These are phyloP conservation scores for Aeminium ludgeri DNA, from an alignment of 495 filamentous ascomycete genomes.

Conservation along the genomic window DNA sequence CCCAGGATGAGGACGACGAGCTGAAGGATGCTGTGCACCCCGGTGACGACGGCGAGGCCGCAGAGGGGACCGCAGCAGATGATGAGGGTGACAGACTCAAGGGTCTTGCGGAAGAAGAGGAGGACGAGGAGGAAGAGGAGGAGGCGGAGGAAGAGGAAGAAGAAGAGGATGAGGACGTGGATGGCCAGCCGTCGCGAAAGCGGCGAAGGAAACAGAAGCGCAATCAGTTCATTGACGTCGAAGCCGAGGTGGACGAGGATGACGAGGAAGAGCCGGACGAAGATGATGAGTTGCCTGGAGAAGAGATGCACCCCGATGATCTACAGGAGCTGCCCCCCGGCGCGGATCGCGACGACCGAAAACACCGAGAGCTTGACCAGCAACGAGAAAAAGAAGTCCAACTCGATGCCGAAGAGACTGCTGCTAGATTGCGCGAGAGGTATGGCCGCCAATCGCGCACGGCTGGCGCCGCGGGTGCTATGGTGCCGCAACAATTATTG, in stretches of 20 bases:
- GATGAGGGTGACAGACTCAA: constrained; percentile 33
- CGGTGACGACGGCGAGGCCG: constrained; percentile 17
- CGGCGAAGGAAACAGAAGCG: constrained; percentile 50
- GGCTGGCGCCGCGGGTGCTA: constrained; percentile 40
- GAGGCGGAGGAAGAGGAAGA: constrained; percentile 23
- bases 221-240: constrained; percentile 80
- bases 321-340: constrained; percentile 62
- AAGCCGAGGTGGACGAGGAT: constrained; percentile 85
- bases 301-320: constrained; percentile 80
- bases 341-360: constrained; percentile 70
- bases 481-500: constrained; percentile 74
- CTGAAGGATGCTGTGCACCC: constrained; percentile 4
- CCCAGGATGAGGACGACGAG: constrained; percentile 30
- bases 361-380: constrained; percentile 87
- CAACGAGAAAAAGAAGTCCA: constrained; percentile 68
- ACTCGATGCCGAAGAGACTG: constrained; percentile 86
- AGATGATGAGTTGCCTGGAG: constrained; percentile 76
- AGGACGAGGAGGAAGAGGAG: constrained; percentile 11
- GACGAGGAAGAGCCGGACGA: constrained; percentile 82
- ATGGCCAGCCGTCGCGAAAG: constrained; percentile 59
- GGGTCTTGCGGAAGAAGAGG: constrained; percentile 24
- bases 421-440: constrained; percentile 64
- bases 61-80: constrained; percentile 19
- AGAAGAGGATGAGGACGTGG: constrained; percentile 20
- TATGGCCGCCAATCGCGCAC: constrained; percentile 51